Percentiles rank a stretch among this genome's conserved stretches.
These are phyloP conservation scores for Hyphopichia khmerensis DNA, from an alignment of 1,139 yeast genomes.

Conservation along the genomic window DNA sequence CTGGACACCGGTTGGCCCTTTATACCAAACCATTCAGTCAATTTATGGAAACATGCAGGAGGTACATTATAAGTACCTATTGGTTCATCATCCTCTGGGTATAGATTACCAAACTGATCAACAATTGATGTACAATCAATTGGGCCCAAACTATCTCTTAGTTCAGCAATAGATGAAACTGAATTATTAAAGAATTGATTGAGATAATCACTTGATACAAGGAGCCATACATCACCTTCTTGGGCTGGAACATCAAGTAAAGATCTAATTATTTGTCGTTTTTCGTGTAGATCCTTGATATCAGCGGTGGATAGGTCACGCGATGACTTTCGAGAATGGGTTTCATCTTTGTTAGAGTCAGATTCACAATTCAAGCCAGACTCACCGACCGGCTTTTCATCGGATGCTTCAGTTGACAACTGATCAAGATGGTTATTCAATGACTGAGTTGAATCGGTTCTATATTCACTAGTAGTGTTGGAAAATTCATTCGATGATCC, in stretches of 20 bases:
- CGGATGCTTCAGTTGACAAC: too few species aligned
- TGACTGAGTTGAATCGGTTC: neutral
- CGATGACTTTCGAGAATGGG: too few species aligned
- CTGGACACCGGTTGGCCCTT: conserved; percentile 48
- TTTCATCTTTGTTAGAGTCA: too few species aligned
- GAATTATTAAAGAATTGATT: conserved; percentile 23
- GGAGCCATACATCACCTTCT: conserved; percentile 40
- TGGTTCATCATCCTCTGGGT: conserved; percentile 29
- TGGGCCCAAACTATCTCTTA: conserved; percentile 30
- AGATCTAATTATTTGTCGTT: neutral
- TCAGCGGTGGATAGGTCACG: neutral
- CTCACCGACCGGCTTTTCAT: too few species aligned
- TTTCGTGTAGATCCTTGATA: neutral
- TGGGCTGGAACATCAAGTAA: neutral
- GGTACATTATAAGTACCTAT: conserved; percentile 34
- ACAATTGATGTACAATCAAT: conserved; percentile 30
- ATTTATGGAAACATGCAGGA: conserved; percentile 39
- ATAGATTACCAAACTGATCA: conserved; percentile 31
- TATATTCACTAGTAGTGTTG: neutral
- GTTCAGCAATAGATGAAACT: conserved; percentile 24
- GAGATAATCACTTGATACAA: conserved; percentile 33
- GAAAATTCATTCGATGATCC: neutral
- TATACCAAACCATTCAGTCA: conserved; percentile 57
- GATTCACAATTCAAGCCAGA: too few species aligned
- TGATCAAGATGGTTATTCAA: neutral